Evolutionary conservation across 176 grass and related monocot species (phyloP).

Genomic region (Stipa capillata): DNA sequence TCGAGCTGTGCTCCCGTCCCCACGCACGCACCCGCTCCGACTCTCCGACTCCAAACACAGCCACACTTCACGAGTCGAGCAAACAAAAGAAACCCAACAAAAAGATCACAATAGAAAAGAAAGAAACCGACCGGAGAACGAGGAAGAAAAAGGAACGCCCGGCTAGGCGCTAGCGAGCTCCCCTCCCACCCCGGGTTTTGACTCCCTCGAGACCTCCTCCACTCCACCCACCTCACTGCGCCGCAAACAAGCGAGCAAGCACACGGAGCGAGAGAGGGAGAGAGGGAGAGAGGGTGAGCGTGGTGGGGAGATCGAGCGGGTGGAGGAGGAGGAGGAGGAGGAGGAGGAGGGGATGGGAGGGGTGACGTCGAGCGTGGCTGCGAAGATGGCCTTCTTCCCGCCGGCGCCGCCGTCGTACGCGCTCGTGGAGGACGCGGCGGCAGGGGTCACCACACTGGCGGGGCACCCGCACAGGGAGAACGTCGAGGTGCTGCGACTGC

Average conservation of each 20-base stretch:
- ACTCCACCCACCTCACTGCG: not conserved
- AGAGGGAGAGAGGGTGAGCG: not conserved
- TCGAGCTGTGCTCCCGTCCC: no score
- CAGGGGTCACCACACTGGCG: constrained; percentile 56
- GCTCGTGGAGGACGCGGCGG: constrained; percentile 43
- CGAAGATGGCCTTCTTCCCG: constrained; percentile 96
- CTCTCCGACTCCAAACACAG: not conserved
- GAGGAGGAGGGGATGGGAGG: constrained; percentile 72
- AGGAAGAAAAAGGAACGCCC: not conserved
- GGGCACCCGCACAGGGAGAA: constrained; percentile 72
- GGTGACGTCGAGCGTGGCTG: constrained; percentile 87
- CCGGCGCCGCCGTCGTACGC: constrained; percentile 80
- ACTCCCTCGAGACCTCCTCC: not conserved
- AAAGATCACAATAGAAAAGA: not conserved
- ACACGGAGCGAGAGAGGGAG: not conserved
- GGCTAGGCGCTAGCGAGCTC: constrained; percentile 7
- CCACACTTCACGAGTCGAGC: not conserved
- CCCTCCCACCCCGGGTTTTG: no score
- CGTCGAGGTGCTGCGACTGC: constrained; percentile 73
- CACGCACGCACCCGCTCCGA: no score
- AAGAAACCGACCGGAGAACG: constrained; percentile 7
- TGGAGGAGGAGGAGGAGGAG: no score
- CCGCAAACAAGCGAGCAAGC: no score
- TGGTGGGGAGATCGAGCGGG: not conserved
- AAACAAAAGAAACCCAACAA: not conserved